Conservation (phyloP, 2,329 filamentous ascomycete species). For the Aspergillus neotritici region DNA sequence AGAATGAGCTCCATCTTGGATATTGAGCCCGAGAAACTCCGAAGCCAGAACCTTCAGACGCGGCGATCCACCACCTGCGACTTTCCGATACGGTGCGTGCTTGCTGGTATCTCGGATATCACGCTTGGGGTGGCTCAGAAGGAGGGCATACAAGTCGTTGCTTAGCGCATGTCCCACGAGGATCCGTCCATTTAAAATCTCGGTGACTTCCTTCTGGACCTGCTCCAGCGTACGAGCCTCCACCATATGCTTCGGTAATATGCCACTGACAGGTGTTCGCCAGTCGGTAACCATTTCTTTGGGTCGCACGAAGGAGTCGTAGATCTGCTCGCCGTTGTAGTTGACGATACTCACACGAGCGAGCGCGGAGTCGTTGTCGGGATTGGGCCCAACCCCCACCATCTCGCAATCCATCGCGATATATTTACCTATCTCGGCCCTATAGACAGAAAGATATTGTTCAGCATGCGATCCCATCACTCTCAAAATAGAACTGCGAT, state of each 20-base stretch:
- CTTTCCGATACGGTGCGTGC: constrained; percentile 65
- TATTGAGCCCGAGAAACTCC: constrained; percentile 53
- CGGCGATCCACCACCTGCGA: constrained; percentile 44
- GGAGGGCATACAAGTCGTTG: constrained; percentile 69
- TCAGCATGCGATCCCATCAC: constrained; percentile 9
- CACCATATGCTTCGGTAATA: constrained; percentile 67
- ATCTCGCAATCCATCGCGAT: constrained; percentile 95
- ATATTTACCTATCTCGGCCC: constrained; percentile 76
- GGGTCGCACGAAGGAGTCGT: constrained; percentile 85
- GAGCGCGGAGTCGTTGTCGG: constrained; percentile 65
- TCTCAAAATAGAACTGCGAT: constrained; percentile 9
- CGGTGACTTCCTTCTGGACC: constrained; percentile 67
- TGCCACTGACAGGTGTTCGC: constrained; percentile 79
- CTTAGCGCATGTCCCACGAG: constrained; percentile 78
- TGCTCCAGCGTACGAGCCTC: constrained; percentile 65
- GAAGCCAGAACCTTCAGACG: constrained; percentile 53
- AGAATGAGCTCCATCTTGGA: constrained; percentile 57
- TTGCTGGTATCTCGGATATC: constrained; percentile 82
- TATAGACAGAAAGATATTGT: constrained; percentile 27
- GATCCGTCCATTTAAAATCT: constrained; percentile 63
- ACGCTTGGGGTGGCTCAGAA: constrained; percentile 69
- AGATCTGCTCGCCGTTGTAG: constrained; percentile 85
- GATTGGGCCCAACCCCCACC: constrained; percentile 69
- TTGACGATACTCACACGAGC: constrained; percentile 88
- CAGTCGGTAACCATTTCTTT: constrained; percentile 79